These are phyloP conservation scores for Colletotrichum agaves DNA, from an alignment of 2,329 filamentous ascomycete genomes.

Conservation along the genomic window DNA sequence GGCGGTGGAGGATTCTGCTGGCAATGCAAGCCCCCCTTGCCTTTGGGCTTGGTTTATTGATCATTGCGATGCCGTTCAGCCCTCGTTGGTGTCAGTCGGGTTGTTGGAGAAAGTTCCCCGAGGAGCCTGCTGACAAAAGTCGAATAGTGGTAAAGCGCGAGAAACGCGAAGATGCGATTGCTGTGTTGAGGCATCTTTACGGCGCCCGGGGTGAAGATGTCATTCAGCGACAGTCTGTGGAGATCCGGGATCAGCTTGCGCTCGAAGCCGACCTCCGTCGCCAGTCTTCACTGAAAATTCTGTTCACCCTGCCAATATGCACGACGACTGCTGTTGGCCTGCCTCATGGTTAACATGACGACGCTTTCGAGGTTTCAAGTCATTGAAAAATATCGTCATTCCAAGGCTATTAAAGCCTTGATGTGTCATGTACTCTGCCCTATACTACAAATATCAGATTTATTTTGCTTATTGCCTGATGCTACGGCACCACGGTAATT, in stretches of 20 bases:
- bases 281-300: neutral
- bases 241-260: neutral
- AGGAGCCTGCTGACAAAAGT: no score
- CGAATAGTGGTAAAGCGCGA: neutral
- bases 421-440: neutral
- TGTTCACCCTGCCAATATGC: neutral
- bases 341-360: constrained; percentile 4
- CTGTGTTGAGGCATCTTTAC: neutral
- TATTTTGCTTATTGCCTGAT: neutral
- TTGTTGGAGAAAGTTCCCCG: neutral
- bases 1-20: neutral
- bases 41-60: accelerated
- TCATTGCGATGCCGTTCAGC: neutral
- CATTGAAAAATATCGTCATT: constrained; percentile 4
- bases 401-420: no score
- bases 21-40: neutral
- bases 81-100: neutral
- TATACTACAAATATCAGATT: neutral
- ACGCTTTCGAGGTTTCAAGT: neutral
- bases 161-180: neutral
- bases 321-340: neutral
- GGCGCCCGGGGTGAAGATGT: neutral
- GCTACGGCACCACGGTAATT: neutral
- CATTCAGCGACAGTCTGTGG: neutral
- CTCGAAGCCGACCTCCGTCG: neutral